Conservation (phyloP, 805 yeast genomes). For the Metschnikowia kunwiensis region DNA sequence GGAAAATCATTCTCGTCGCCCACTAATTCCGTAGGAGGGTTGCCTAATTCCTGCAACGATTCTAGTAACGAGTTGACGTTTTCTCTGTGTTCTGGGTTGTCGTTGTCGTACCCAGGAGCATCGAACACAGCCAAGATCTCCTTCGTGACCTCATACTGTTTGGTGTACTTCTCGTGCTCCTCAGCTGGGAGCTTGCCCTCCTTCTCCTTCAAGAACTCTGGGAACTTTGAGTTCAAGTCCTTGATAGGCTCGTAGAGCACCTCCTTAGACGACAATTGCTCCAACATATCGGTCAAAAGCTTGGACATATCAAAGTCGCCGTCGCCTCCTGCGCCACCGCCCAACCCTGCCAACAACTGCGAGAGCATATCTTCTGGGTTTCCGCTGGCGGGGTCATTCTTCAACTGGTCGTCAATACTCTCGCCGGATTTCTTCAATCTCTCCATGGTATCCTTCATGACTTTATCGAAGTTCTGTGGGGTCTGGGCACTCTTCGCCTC, state of each 20-base stretch:
- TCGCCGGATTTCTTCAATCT: constrained; percentile 76
- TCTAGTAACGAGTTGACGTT: constrained; percentile 59
- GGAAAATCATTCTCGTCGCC: constrained; percentile 53
- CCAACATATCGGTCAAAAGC: constrained; percentile 68
- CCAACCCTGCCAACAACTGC: constrained; percentile 53
- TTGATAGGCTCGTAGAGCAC: constrained; percentile 85
- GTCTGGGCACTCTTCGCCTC: constrained; percentile 31
- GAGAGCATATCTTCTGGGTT: constrained; percentile 54
- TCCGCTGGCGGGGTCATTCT: constrained; percentile 41
- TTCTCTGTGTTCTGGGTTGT: constrained; percentile 41
- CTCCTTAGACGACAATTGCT: constrained; percentile 79
- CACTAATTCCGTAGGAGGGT: constrained; percentile 75
- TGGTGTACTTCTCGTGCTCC: constrained; percentile 51
- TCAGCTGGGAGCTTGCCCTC: constrained; percentile 41
- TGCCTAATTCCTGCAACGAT: constrained; percentile 68
- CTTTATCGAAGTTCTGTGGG: constrained; percentile 57
- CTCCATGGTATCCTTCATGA: constrained; percentile 76
- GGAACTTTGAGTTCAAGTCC: constrained; percentile 71
- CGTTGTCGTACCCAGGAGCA: constrained; percentile 56
- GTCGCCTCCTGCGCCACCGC: constrained; percentile 35
- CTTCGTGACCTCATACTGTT: constrained; percentile 60
- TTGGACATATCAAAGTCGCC: constrained; percentile 59
- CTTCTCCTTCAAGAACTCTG: constrained; percentile 62
- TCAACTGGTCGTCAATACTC: constrained; percentile 58
- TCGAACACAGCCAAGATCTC: constrained; percentile 69